A percentile compares a stretch with the other conserved stretches of the same genome.
phyloP scores from a whole-genome alignment of 2,329 filamentous ascomycete genomes.

The Aspergillus latus region DNA sequence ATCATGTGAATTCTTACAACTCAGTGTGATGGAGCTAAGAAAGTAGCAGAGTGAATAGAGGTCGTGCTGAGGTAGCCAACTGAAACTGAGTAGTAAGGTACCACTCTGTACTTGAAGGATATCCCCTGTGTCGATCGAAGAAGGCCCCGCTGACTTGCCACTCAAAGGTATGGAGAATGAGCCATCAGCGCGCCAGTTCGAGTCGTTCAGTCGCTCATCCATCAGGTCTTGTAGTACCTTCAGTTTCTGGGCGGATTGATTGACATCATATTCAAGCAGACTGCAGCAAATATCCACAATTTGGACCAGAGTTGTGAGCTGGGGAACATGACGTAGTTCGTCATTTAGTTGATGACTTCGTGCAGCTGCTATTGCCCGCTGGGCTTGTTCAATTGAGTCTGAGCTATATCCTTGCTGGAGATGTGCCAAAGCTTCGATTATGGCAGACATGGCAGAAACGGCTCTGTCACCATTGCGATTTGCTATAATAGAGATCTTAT shows the following conservation, averaged over 20 bases:
- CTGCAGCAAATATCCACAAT: constrained; percentile 64
- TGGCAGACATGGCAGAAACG: constrained; percentile 56
- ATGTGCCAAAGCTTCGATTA: constrained; percentile 61
- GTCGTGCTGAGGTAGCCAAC: constrained; percentile 61
- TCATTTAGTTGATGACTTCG: constrained; percentile 60
- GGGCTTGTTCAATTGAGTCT: constrained; percentile 61
- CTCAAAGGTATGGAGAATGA: constrained; percentile 50
- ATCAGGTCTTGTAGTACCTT: constrained; percentile 56
- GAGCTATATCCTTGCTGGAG: constrained; percentile 52
- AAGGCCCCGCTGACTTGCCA: constrained; percentile 40
- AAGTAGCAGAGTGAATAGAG: constrained; percentile 61
- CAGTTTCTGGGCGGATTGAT: constrained; percentile 56
- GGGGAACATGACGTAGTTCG: constrained; percentile 53
- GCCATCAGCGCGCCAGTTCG: constrained; percentile 48
- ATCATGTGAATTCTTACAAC: constrained; percentile 56
- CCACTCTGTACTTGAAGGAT: constrained; percentile 46
- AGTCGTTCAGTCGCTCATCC: constrained; percentile 49
- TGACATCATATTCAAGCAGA: constrained; percentile 55
- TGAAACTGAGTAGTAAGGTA: constrained; percentile 53
- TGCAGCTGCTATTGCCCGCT: constrained; percentile 60
- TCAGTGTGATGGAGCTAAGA: constrained; percentile 56
- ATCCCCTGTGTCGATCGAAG: constrained; percentile 41
- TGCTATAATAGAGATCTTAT: constrained; percentile 55
- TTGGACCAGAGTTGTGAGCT: constrained; percentile 58
- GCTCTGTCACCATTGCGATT: constrained; percentile 54